phyloP scores from a whole-genome alignment of 176 grass and related monocot species.

The Areca catechu region DNA sequence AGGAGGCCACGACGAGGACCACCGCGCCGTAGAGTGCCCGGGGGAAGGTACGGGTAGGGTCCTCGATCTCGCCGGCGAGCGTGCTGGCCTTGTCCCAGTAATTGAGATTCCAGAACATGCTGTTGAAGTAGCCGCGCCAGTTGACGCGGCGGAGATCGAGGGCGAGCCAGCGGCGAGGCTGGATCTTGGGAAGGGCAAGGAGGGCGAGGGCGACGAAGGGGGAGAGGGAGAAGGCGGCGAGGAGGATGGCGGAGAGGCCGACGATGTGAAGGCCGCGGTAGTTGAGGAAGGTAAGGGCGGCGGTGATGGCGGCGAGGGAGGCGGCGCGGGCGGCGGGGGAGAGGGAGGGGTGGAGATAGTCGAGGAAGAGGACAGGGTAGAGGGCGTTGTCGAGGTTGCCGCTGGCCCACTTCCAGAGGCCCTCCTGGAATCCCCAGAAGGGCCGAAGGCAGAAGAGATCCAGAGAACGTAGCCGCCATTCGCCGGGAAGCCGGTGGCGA shows the following conservation, averaged over 20 bases:
- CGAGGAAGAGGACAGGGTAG: constrained; percentile 89
- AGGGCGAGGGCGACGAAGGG: constrained; percentile 71
- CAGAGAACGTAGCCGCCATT: constrained; percentile 88
- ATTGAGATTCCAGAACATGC: constrained; percentile 99
- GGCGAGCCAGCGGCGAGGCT: constrained; percentile 63
- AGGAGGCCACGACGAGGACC: constrained; percentile 57
- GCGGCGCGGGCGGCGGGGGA: constrained; percentile 21
- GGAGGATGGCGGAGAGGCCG: constrained; percentile 61
- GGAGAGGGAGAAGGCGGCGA: constrained; percentile 82
- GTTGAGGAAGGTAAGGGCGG: constrained; percentile 83
- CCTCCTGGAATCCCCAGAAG: constrained; percentile 66
- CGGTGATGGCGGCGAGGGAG: constrained; percentile 41
- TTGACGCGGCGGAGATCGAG: constrained; percentile 31
- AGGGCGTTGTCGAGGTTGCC: constrained; percentile 96
- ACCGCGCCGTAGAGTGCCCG: constrained; percentile 72
- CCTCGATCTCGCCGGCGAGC: constrained; percentile 76
- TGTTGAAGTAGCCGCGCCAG: constrained; percentile 67
- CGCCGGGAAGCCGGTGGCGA: constrained; percentile 61
- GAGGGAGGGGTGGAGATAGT: constrained; percentile 40
- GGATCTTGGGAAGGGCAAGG: constrained; percentile 64
- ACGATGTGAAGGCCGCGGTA: constrained; percentile 78
- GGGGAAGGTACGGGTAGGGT: constrained; percentile 48
- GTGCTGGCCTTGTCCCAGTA: constrained; percentile 99
- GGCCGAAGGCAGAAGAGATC: constrained; percentile 81
- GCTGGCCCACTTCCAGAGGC: constrained; percentile 76